Conservation (phyloP, 106 monocot genomes). For the Dendrobium nobile region DNA sequence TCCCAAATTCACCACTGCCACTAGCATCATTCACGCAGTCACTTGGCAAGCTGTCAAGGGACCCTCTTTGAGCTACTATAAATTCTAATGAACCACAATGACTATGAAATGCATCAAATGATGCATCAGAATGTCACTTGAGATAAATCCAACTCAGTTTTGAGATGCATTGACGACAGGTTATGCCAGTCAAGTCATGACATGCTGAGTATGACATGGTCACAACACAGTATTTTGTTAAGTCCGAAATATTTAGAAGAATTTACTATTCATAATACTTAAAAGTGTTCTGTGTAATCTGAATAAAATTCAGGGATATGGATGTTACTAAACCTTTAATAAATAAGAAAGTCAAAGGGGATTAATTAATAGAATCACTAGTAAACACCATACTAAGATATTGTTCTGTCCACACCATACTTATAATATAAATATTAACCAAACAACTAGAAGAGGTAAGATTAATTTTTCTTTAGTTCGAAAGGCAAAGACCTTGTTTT, state of each 20-base stretch:
- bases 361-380: not conserved
- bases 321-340: not conserved
- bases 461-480: not conserved
- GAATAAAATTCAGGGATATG: not conserved
- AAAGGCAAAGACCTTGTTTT: slow-evolving; percentile 53
- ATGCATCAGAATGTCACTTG: not conserved
- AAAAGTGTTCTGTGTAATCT: not conserved
- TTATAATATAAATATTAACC: not conserved
- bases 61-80: not conserved
- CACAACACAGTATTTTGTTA: not conserved
- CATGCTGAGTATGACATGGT: not conserved
- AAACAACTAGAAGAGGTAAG: not conserved
- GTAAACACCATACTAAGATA: not conserved
- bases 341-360: not conserved
- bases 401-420: not conserved
- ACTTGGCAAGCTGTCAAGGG: too few relatives aligned
- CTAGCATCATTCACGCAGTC: too few relatives aligned
- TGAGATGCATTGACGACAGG: not conserved
- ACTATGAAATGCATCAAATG: not conserved
- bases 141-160: not conserved
- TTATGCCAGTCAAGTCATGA: not conserved
- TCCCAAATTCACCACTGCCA: too few relatives aligned
- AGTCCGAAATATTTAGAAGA: not conserved
- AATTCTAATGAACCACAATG: not conserved
- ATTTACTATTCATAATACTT: not conserved